A percentile compares a stretch with the other conserved stretches of the same genome.
Conservation (phyloP, 208 protist genomes). For the Trypanosoma avium region DNA sequence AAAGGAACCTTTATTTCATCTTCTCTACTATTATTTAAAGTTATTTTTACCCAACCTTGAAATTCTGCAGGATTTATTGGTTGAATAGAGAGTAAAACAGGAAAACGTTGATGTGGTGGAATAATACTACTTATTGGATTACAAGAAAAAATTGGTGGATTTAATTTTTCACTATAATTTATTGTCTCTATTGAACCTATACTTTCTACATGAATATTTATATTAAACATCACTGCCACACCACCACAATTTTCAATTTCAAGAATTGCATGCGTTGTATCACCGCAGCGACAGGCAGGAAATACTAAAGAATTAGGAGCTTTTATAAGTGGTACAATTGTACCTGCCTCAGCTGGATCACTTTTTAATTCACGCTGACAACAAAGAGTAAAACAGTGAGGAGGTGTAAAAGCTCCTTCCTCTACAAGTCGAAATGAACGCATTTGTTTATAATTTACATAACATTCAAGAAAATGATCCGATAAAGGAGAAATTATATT, state of each 20-base stretch:
- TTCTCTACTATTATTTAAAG: constrained; percentile 36
- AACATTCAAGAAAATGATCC: constrained; percentile 85
- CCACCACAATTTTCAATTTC: constrained; percentile 62
- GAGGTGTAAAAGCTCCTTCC: constrained; percentile 70
- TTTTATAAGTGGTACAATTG: constrained; percentile 5
- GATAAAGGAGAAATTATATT: neutral
- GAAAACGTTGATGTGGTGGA: constrained; percentile 32
- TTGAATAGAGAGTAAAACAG: constrained; percentile 68
- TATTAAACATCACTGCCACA: constrained; percentile 45
- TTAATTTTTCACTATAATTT: neutral
- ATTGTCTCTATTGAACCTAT: constrained; percentile 22
- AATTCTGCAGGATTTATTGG: constrained; percentile 45
- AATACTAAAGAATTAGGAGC: constrained; percentile 31
- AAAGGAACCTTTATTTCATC: constrained; percentile 48
- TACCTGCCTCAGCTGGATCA: neutral
- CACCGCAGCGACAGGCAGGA: constrained; percentile 47
- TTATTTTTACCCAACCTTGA: constrained; percentile 40
- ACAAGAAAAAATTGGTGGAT: constrained; percentile 40
- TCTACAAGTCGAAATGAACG: constrained; percentile 74
- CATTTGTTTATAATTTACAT: constrained; percentile 87
- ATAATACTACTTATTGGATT: constrained; percentile 63
- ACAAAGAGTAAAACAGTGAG: constrained; percentile 72
- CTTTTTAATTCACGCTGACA: constrained; percentile 32
- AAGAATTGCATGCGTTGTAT: constrained; percentile 54
- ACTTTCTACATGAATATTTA: constrained; percentile 43